phyloP scores from a whole-genome alignment of 495 filamentous ascomycete species.

The Talaromyces trachyspermus region DNA sequence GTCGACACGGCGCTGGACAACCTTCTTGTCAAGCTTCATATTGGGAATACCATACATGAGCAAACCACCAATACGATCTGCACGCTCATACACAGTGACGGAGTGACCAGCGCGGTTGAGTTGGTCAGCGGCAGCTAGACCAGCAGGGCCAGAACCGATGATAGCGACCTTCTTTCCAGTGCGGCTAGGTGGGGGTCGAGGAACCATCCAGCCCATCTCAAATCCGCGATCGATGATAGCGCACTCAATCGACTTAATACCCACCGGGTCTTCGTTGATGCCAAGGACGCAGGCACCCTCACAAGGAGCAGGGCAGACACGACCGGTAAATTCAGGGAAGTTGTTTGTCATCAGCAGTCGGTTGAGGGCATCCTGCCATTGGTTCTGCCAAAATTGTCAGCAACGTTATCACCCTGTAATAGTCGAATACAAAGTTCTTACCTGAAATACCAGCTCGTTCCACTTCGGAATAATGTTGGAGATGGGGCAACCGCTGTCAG shows the following conservation, averaged over 20 bases:
- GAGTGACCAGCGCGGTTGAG: conserved; percentile 88
- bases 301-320: conserved; percentile 96
- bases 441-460: conserved; percentile 82
- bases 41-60: conserved; percentile 99
- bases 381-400: conserved; percentile 45
- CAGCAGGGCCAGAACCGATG: conserved; percentile 91
- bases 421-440: neutral
- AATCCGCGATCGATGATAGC: conserved; percentile 99
- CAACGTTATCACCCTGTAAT: neutral
- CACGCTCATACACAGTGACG: conserved; percentile 93
- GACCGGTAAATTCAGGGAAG: conserved; percentile 98
- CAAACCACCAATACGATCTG: conserved; percentile 86
- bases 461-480: conserved; percentile 99
- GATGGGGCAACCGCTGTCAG: conserved; percentile 94
- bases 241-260: conserved; percentile 99
- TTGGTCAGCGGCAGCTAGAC: conserved; percentile 89
- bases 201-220: conserved; percentile 99
- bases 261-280: conserved; percentile 96
- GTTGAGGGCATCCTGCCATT: conserved; percentile 94
- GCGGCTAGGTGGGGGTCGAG: conserved; percentile 67
- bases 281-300: conserved; percentile 96
- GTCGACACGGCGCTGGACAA: conserved; percentile 93
- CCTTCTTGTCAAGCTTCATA: conserved; percentile 99
- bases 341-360: conserved; percentile 98
- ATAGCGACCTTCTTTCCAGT: conserved; percentile 88